phyloP scores from a whole-genome alignment of 2,329 filamentous ascomycete genomes.

The Penicillium hordei region DNA sequence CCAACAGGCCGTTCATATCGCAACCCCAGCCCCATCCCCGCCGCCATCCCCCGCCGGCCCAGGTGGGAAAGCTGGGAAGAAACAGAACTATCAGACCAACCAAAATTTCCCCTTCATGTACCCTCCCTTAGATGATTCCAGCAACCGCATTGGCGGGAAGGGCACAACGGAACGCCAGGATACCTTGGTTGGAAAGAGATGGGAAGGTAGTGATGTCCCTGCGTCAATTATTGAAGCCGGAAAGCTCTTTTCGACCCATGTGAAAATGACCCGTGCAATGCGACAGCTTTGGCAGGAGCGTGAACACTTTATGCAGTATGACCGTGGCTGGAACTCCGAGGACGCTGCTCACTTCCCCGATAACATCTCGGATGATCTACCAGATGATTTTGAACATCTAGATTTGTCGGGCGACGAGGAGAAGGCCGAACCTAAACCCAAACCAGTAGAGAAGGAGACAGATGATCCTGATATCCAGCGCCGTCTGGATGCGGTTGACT shows the following conservation, averaged over 20 bases:
- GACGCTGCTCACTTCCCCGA: constrained; percentile 30
- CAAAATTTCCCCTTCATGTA: constrained; percentile 99
- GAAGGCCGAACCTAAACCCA: constrained; percentile 14
- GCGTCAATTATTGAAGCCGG: constrained; percentile 94
- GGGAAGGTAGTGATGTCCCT: constrained; percentile 90
- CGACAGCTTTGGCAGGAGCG: constrained; percentile 93
- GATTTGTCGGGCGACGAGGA: constrained; percentile 19
- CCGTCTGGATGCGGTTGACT: constrained; percentile 72
- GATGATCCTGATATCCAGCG: constrained; percentile 44
- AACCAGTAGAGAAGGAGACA: constrained; percentile 29
- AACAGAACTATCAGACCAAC: constrained; percentile 99
- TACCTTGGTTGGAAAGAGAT: constrained; percentile 74
- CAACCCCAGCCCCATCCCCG: constrained; percentile 94
- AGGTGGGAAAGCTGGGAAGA: constrained; percentile 90
- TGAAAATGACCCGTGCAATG: constrained; percentile 87
- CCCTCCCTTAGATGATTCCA: constrained; percentile 82
- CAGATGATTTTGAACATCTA: constrained; percentile 43
- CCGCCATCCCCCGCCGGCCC: constrained; percentile 83
- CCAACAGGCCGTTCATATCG: constrained; percentile 94
- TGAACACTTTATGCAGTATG: constrained; percentile 85
- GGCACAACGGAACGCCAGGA: constrained; percentile 79
- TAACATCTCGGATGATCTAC: constrained; percentile 39
- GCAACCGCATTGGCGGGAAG: constrained; percentile 88
- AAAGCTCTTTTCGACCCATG: constrained; percentile 82
- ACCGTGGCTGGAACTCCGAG: constrained; percentile 76